Base-by-base conservation (phyloP, 306 rosid species). In the Begonia peltatifolia region DNA sequence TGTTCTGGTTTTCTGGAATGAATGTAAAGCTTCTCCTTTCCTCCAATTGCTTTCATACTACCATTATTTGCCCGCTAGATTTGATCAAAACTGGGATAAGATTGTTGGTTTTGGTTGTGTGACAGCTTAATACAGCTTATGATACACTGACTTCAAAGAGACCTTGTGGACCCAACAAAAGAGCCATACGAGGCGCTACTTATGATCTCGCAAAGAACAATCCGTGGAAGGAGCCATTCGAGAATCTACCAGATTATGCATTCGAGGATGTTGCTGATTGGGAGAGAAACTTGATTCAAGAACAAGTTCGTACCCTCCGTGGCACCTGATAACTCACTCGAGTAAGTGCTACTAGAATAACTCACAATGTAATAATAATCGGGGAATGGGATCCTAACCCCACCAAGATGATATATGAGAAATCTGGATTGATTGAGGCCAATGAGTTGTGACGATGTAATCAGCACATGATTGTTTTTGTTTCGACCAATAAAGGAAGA, bases 181-280 rank as follows among this genome's bases (percentile, higher is more conserved):
- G 42, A 59, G 95, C 95, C 9, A 85, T 90, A 30, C 84, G 77
- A 0, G 87, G 77, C 65, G 87, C 95, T 14, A 90, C 95, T 5
- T 80, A 90, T 42, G 87, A 80, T 78, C 71, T 85, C 62, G 80
- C 82, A 42, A 90, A 85, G 74, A 76, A 78, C 52, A 81, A 90
- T 64, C 85, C 74, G 10, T 78, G 87, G 90, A 85, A 89, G 74
- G 94, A 89, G 70, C 87, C 97, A 22, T 82, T 89, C 62, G 90
- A 85, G 77, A 76, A 41, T 63, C 97, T 89, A 63, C 79, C 97
- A 22, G 94, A 85, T 51, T 6, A 71, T 65, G 95, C 95, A 15
- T 85, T 89, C 51, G 85, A 75, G 71, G 85, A 65, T 46, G 54
- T 90, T 51, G 81, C 95, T 52, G 86, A 74, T 47, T 85, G 95